These are phyloP conservation scores for Xerocomellus chrysenteron DNA, from an alignment of 768 basidiomycete species.

Conservation along the genomic window DNA sequence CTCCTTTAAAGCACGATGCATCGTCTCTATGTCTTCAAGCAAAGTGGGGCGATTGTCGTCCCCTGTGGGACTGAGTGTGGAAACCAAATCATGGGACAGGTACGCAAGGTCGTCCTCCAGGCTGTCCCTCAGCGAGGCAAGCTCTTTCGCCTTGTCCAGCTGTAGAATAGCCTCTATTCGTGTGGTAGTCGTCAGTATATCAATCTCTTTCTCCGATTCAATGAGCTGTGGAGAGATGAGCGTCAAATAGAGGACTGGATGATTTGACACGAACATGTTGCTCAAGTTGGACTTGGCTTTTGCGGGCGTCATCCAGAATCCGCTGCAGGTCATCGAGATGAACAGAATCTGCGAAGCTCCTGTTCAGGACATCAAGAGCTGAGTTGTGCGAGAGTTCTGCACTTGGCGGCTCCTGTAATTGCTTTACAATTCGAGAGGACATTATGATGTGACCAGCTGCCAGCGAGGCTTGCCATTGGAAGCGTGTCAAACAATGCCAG, in stretches of 20 bases:
- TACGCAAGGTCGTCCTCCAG: conserved; percentile 75
- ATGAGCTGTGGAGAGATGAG: conserved; percentile 52
- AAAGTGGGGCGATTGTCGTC: conserved; percentile 58
- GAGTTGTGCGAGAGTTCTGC: conserved; percentile 37
- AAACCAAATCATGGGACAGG: conserved; percentile 63
- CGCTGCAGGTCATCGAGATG: conserved; percentile 50
- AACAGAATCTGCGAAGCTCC: conserved; percentile 45
- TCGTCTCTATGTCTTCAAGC: conserved; percentile 76
- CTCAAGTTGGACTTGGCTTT: conserved; percentile 40
- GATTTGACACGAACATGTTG: conserved; percentile 41
- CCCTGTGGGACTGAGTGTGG: conserved; percentile 44
- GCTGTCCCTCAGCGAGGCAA: conserved; percentile 74
- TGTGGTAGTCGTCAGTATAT: conserved; percentile 47
- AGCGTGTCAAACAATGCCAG: background rate
- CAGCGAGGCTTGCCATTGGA: too few relatives aligned
- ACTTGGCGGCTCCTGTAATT: conserved; percentile 51
- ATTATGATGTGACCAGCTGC: conserved; percentile 20
- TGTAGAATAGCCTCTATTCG: conserved; percentile 47
- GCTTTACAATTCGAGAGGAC: conserved; percentile 46
- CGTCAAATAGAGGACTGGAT: conserved; percentile 12
- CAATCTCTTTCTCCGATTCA: conserved; percentile 49
- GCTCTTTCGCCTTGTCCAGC: conserved; percentile 64
- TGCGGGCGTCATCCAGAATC: conserved; percentile 43
- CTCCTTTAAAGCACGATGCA: conserved; percentile 76
- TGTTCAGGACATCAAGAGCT: conserved; percentile 42